phyloP scores from a whole-genome alignment of 2,329 filamentous ascomycete genomes.

The Pseudophaeomoniella oleicola region DNA sequence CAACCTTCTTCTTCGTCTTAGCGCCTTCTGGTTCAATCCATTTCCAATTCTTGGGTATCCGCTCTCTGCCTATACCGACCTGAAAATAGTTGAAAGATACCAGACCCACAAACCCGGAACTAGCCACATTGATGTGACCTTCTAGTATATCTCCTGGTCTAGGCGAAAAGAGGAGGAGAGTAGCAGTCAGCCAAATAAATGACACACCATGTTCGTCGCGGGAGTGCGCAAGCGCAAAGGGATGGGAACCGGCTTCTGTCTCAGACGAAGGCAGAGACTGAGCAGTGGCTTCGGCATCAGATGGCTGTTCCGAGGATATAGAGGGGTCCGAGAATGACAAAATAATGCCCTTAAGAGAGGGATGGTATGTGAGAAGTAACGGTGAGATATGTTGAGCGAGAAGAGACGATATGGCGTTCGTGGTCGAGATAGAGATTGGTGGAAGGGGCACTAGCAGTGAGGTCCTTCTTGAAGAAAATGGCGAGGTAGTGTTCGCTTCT shows the following conservation, averaged over 20 bases:
- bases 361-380: conserved; percentile 48
- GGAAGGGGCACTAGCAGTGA: conserved; percentile 51
- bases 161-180: conserved; percentile 72
- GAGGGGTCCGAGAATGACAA: conserved; percentile 11
- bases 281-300: conserved; percentile 21
- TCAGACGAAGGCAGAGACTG: conserved; percentile 17
- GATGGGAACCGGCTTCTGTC: conserved; percentile 18
- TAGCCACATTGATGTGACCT: conserved; percentile 65
- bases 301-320: conserved; percentile 7
- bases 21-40: conserved; percentile 51
- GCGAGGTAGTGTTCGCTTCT: background rate
- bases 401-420: conserved; percentile 39
- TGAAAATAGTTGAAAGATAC: conserved; percentile 89
- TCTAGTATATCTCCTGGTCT: conserved; percentile 58
- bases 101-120: conserved; percentile 75
- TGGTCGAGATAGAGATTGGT: conserved; percentile 37
- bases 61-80: conserved; percentile 63
- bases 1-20: conserved; percentile 1
- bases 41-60: conserved; percentile 64
- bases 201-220: conserved; percentile 73
- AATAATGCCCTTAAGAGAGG: conserved; percentile 39
- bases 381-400: conserved; percentile 48
- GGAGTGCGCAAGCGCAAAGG: conserved; percentile 25
- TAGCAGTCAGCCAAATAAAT: conserved; percentile 78
- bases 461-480: conserved; percentile 10